These are phyloP conservation scores for Pestalotiopsis fici DNA, from an alignment of 2,329 filamentous ascomycete genomes.

Conservation along the genomic window DNA sequence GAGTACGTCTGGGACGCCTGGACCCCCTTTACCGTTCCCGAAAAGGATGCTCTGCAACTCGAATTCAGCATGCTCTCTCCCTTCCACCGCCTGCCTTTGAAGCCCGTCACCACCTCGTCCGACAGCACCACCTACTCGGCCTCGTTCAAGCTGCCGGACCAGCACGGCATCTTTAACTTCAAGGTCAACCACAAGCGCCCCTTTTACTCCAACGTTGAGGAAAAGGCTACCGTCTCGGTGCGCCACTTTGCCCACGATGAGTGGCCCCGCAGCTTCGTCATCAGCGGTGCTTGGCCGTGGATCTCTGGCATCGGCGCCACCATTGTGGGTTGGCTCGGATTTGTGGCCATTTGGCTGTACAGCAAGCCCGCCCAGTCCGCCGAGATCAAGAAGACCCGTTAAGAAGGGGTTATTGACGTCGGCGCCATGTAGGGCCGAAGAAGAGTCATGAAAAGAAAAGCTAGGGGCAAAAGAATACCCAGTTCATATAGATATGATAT, in stretches of 20 bases:
- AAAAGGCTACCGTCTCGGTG: slow-evolving; percentile 93
- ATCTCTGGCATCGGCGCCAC: slow-evolving; percentile 86
- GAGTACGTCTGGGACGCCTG: slow-evolving; percentile 79
- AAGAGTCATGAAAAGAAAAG: not conserved
- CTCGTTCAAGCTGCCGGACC: slow-evolving; percentile 84
- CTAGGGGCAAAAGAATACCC: not conserved
- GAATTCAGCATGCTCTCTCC: slow-evolving; percentile 99
- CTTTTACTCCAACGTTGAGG: slow-evolving; percentile 84
- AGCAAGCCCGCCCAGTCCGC: slow-evolving; percentile 44
- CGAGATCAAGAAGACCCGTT: slow-evolving; percentile 50
- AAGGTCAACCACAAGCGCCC: slow-evolving; percentile 95
- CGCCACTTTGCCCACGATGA: slow-evolving; percentile 97
- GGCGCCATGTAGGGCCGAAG: not conserved
- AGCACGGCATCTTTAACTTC: slow-evolving; percentile 99
- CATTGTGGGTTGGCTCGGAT: slow-evolving; percentile 79
- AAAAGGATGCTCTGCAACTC: slow-evolving; percentile 78
- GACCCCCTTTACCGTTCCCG: slow-evolving; percentile 70
- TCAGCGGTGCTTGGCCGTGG: slow-evolving; percentile 93
- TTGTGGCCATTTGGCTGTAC: slow-evolving; percentile 87
- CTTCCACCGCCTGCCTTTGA: slow-evolving; percentile 84
- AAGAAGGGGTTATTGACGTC: slow-evolving; percentile 9
- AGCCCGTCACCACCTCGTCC: slow-evolving; percentile 55
- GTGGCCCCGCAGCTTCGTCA: slow-evolving; percentile 87
- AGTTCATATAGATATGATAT: not conserved
- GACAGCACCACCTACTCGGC: slow-evolving; percentile 74